Percentiles rank a stretch among this genome's conserved stretches.
Evolutionary conservation across 2,329 filamentous ascomycete genomes (phyloP).

Genomic region (Cytospora paraplurivora): DNA sequence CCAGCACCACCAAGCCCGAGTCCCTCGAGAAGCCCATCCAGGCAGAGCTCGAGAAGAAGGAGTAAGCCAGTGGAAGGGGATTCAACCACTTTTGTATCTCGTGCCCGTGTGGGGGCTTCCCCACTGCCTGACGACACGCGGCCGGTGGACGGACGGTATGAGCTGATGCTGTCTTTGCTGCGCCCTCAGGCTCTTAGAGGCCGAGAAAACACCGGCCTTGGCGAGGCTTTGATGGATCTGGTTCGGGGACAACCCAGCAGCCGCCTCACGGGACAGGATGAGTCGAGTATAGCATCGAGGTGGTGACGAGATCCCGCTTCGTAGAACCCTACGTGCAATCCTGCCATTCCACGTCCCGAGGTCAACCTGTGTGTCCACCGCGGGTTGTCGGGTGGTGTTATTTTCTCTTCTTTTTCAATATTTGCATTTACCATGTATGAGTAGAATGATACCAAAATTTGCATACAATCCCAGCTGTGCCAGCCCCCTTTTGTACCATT

Average conservation of each 20-base stretch:
- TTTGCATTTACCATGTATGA: slow-evolving; percentile 5
- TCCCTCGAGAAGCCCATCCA: slow-evolving; percentile 73
- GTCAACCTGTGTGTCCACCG: neutral
- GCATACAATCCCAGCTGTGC: neutral
- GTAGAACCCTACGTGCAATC: neutral
- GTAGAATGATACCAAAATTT: slow-evolving; percentile 21
- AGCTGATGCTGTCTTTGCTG: slow-evolving; percentile 19
- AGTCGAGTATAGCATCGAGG: neutral
- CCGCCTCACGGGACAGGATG: neutral
- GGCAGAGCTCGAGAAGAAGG: slow-evolving; percentile 67
- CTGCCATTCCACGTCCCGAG: slow-evolving; percentile 3
- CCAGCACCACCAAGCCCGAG: slow-evolving; percentile 85
- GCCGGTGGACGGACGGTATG: slow-evolving; percentile 12
- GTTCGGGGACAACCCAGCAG: slow-evolving; percentile 7
- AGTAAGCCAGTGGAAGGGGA: slow-evolving; percentile 34
- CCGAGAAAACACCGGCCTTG: slow-evolving; percentile 14
- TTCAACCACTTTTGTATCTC: neutral
- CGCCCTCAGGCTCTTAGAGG: slow-evolving; percentile 18
- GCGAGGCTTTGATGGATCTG: slow-evolving; percentile 20
- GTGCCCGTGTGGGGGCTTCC: neutral
- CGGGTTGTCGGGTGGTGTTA: neutral
- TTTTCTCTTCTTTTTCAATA: neutral
- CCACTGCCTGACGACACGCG: slow-evolving; percentile 6
- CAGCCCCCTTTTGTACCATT: neutral
- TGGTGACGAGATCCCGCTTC: neutral